Evolutionary conservation across 140 eudicot species (phyloP).

Genomic region (Flaveria floridana): DNA sequence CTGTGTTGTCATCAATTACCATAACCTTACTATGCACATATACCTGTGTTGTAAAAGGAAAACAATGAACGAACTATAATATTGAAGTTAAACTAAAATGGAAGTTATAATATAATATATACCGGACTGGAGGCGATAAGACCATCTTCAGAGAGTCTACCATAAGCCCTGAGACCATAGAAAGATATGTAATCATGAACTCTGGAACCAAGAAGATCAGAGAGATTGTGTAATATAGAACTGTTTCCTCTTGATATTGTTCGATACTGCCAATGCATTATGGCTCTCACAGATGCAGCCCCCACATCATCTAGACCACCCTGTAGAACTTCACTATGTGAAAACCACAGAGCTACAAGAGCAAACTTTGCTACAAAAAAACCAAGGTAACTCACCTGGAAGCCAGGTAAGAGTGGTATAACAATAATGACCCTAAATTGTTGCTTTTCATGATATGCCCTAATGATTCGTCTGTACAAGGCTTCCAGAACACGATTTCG

Average conservation of each 20-base stretch:
- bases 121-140: constrained; percentile 89
- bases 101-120: constrained; percentile 12
- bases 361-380: background rate
- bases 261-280: constrained; percentile 98
- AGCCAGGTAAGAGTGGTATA: constrained; percentile 96
- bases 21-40: constrained; percentile 96
- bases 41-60: constrained; percentile 44
- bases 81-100: background rate
- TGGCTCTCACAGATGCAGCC: constrained; percentile 98
- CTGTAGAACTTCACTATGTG: constrained; percentile 24
- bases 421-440: constrained; percentile 78
- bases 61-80: constrained; percentile 5
- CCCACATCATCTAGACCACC: constrained; percentile 98
- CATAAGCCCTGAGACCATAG: constrained; percentile 89
- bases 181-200: constrained; percentile 85
- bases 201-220: constrained; percentile 68
- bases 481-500: constrained; percentile 86
- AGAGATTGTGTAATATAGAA: constrained; percentile 82
- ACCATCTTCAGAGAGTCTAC: constrained; percentile 80
- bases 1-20: constrained; percentile 81
- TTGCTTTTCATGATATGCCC: constrained; percentile 79
- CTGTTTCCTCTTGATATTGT: constrained; percentile 82
- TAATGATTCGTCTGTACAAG: constrained; percentile 69
- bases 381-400: constrained; percentile 48
- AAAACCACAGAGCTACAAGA: constrained; percentile 26